Conservation (phyloP, 352 stramenopile species). For the Pythium coloratum region DNA sequence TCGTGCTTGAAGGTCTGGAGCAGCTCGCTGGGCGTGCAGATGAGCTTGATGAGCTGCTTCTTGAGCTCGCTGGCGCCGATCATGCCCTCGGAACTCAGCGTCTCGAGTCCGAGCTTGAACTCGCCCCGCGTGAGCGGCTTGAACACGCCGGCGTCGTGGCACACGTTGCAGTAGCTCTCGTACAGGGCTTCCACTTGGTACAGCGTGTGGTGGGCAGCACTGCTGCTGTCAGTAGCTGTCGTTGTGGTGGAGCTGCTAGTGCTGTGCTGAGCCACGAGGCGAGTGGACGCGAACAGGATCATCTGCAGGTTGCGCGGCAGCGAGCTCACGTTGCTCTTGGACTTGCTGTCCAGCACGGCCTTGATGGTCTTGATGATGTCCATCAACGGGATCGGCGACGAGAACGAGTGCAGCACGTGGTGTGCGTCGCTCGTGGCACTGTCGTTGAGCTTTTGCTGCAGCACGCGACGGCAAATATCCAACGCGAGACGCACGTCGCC, state of each 20-base stretch:
- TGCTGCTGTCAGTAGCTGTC: neutral
- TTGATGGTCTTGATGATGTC: slow-evolving; percentile 81
- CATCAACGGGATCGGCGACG: slow-evolving; percentile 51
- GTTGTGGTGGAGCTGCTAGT: neutral
- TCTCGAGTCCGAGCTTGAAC: slow-evolving; percentile 71
- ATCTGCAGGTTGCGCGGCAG: slow-evolving; percentile 81
- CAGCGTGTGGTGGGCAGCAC: slow-evolving; percentile 27
- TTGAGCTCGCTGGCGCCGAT: slow-evolving; percentile 58
- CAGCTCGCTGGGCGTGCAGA: slow-evolving; percentile 64
- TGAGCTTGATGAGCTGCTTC: slow-evolving; percentile 76
- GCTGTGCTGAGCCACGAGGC: slow-evolving; percentile 31
- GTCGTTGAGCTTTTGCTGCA: slow-evolving; percentile 52
- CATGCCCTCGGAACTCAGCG: slow-evolving; percentile 65
- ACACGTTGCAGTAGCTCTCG: slow-evolving; percentile 66
- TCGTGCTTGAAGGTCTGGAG: slow-evolving; percentile 73
- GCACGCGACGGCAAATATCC: slow-evolving; percentile 68
- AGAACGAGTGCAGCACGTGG: slow-evolving; percentile 1
- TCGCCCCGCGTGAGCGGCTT: slow-evolving; percentile 58
- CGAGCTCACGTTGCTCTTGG: slow-evolving; percentile 49
- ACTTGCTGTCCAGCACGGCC: slow-evolving; percentile 65
- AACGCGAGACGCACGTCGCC: slow-evolving; percentile 77
- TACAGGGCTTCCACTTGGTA: slow-evolving; percentile 66
- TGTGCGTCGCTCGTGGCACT: slow-evolving; percentile 22
- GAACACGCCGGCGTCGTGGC: slow-evolving; percentile 64
- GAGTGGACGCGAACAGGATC: slow-evolving; percentile 73